phyloP scores from a whole-genome alignment of 305 asterid genomes.

The Solanum hybrid region DNA sequence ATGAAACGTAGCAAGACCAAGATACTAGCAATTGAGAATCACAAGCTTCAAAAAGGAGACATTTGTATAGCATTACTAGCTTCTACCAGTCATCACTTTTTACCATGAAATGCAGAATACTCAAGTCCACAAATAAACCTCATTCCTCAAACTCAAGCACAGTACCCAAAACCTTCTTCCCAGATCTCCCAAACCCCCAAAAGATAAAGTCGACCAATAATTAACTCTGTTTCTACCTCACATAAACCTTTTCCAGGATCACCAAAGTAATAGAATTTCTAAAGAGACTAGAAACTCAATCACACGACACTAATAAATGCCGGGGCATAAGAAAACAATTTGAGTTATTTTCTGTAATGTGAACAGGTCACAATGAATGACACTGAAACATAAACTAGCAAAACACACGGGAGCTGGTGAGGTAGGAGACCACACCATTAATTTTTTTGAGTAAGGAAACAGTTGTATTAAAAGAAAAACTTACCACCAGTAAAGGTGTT shows the following conservation, averaged over 20 bases:
- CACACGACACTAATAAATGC: background rate
- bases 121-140: background rate
- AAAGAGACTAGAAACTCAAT: background rate
- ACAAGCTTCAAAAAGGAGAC: background rate
- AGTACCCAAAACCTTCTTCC: background rate
- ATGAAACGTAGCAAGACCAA: background rate
- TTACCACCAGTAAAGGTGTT: background rate
- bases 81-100: background rate
- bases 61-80: background rate
- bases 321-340: background rate
- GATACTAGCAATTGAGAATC: background rate
- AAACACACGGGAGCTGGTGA: slow-evolving; percentile 1
- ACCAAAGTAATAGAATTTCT: background rate
- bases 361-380: background rate
- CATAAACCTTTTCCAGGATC: background rate
- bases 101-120: background rate
- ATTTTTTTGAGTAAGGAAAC: background rate
- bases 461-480: background rate
- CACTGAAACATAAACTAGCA: background rate
- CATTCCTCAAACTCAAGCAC: background rate
- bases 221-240: background rate
- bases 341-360: background rate
- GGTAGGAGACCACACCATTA: slow-evolving; percentile 45
- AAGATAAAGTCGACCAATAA: background rate
- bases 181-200: background rate